Percentiles rank a stretch among this genome's conserved stretches.
Evolutionary conservation across 1,284 basidiomycete species (phyloP).

Genomic region (Sanghuangporus baumii): DNA sequence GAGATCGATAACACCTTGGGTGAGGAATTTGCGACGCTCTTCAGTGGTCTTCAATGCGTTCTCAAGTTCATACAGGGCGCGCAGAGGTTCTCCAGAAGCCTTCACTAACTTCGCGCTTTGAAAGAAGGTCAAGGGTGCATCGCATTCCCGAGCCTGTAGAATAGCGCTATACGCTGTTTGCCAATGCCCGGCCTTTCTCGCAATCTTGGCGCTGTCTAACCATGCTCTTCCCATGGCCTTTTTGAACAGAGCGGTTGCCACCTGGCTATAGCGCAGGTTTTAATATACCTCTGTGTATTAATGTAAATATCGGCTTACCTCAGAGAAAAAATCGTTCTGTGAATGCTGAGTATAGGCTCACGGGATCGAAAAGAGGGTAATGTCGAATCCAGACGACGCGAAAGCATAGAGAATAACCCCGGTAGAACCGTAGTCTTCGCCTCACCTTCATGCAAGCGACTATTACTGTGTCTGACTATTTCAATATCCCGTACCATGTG

Average conservation of each 20-base stretch:
- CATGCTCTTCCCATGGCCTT: slow-evolving; percentile 78
- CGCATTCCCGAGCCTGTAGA: slow-evolving; percentile 81
- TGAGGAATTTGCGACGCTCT: slow-evolving; percentile 36
- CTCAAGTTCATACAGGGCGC: slow-evolving; percentile 87
- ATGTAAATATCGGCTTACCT: slow-evolving; percentile 39
- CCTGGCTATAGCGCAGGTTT: slow-evolving; percentile 21
- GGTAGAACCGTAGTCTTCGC: slow-evolving; percentile 28
- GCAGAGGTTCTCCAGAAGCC: slow-evolving; percentile 75
- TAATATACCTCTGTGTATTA: not conserved
- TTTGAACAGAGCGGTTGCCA: slow-evolving; percentile 35
- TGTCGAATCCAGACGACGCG: slow-evolving; percentile 68
- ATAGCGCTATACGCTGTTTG: slow-evolving; percentile 98
- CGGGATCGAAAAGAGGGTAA: slow-evolving; percentile 90
- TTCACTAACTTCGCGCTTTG: slow-evolving; percentile 89
- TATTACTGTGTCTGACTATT: slow-evolving; percentile 54
- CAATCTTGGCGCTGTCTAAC: slow-evolving; percentile 92
- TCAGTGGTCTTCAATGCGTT: slow-evolving; percentile 51
- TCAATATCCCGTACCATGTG: slow-evolving; percentile 90
- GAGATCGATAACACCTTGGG: slow-evolving; percentile 46
- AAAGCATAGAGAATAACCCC: slow-evolving; percentile 43
- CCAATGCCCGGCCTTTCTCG: slow-evolving; percentile 90
- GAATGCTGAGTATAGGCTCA: slow-evolving; percentile 88
- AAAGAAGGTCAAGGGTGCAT: slow-evolving; percentile 79
- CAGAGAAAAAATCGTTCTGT: slow-evolving; percentile 79
- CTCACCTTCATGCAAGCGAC: slow-evolving; percentile 18